These are phyloP conservation scores for Agrostemma githago DNA, from an alignment of 148 eudicot genomes.

Conservation along the genomic window DNA sequence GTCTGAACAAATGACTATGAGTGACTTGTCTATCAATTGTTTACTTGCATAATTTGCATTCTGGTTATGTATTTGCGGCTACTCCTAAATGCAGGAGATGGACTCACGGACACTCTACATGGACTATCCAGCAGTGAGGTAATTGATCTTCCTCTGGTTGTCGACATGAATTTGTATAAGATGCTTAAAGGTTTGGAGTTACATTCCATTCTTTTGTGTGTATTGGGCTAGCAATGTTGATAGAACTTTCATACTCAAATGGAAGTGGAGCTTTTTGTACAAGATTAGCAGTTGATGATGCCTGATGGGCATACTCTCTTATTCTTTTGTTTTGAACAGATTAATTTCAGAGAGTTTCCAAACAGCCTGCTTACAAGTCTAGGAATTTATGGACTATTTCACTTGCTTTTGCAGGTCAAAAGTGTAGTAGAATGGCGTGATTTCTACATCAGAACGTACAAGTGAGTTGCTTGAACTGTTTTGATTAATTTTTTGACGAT, in stretches of 20 bases:
- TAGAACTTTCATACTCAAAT: neutral
- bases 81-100: conserved; percentile 59
- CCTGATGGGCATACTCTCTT: neutral
- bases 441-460: conserved; percentile 69
- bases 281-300: neutral
- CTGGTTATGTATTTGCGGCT: conserved; percentile 31
- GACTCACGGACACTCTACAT: conserved; percentile 70
- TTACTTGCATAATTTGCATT: conserved; percentile 25
- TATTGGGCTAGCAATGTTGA: neutral
- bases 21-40: neutral
- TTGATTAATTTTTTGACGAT: neutral
- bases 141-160: conserved; percentile 12
- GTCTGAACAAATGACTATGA: neutral
- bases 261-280: neutral
- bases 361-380: neutral
- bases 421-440: conserved; percentile 90
- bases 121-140: conserved; percentile 84
- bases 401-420: conserved; percentile 56
- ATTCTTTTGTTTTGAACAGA: neutral
- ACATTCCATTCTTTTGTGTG: neutral
- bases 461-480: conserved; percentile 36
- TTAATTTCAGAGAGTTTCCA: neutral
- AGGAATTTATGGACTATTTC: conserved; percentile 6
- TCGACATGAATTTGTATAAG: conserved; percentile 4
- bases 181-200: neutral